Evolutionary conservation across 2,329 filamentous ascomycete species (phyloP).

Genomic region (Falciphora oryzae): DNA sequence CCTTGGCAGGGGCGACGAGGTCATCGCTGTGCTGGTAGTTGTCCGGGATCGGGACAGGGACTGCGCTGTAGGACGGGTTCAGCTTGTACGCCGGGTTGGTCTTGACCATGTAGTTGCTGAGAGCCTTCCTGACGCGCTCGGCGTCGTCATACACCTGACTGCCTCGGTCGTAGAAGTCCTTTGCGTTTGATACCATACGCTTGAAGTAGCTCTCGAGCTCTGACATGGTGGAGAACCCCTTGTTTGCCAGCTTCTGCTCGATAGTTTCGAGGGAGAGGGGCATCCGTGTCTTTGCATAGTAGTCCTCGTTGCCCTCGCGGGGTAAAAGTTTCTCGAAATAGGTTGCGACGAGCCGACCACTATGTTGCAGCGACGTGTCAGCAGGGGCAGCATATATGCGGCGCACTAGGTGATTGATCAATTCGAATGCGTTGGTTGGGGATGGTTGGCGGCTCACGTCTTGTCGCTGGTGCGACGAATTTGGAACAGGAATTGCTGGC

Average conservation of each 20-base stretch:
- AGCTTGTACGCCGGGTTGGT: conserved; percentile 76
- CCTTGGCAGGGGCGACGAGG: conserved; percentile 14
- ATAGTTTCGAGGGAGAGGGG: conserved; percentile 75
- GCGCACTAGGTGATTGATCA: conserved; percentile 5
- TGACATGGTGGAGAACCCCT: conserved; percentile 65
- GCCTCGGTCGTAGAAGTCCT: conserved; percentile 71
- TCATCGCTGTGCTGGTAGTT: conserved; percentile 23
- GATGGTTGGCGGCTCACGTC: conserved; percentile 49
- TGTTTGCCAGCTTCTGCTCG: conserved; percentile 64
- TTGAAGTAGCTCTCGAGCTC: conserved; percentile 80
- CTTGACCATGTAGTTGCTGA: conserved; percentile 83
- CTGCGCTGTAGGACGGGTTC: conserved; percentile 58
- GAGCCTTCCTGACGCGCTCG: conserved; percentile 77
- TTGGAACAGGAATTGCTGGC: conserved; percentile 67
- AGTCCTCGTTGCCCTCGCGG: conserved; percentile 59
- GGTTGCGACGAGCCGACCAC: conserved; percentile 67
- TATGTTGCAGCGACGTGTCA: conserved; percentile 23
- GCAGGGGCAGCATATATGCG: conserved; percentile 12
- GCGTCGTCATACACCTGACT: conserved; percentile 76
- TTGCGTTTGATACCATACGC: conserved; percentile 81
- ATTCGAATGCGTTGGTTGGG: conserved; percentile 2
- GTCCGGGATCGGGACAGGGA: conserved; percentile 67
- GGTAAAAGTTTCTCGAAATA: conserved; percentile 70
- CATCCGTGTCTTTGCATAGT: conserved; percentile 71
- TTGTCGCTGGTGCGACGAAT: conserved; percentile 76